Evolutionary conservation across 1,284 basidiomycete species (phyloP), one percentile per base, ranked within the genome.

Genomic region (Schizophyllum amplum): DNA sequence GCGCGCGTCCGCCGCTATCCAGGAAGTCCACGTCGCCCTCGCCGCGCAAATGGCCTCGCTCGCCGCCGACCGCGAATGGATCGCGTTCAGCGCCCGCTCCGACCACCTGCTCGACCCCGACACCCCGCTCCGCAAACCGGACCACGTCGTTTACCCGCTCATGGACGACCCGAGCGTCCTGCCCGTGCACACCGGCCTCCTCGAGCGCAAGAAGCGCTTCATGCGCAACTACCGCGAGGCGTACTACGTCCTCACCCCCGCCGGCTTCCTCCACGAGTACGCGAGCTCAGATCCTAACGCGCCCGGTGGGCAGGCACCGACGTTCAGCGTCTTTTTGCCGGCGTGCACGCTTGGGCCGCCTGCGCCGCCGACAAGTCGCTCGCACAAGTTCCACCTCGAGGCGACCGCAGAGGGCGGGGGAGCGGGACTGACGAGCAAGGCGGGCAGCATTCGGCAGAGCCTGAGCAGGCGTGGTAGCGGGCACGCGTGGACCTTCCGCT

Each of bases 331-430:
- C 57, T 98, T 98, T 84, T 79, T 98, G 7, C 96, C 96, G 3
- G 84, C 90, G 56, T 99, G 96, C 75, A 98, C 96, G 4, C 86
- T 99, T 55, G 96, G 96, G 49, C 94, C 96, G 2, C 92, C 95
- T n/a, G 89, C 89, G 4, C 74, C 84, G 15, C 71, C 83, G 0
- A 80, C 80, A 11, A 81, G 86, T 51, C 84, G 82, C 66, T 87
- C 86, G 50, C 91, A 98, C 81, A 98, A 98, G 76, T 99, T 98
- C 83, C 94, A 98, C 74, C 94, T 98, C 67, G 95, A 98, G 73
- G 91, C 90, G 26, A 81, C 86, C 66, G 94, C 90, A 72, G 90
- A 95, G 62, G 92, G 92, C 2, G 84, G 78, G 4, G 33, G 33
- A 9, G 33, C 17, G 33, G 33, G 33, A 9, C 33, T 17, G 13